These are phyloP conservation scores for Ligustrum vulgare DNA, from an alignment of 257 asterid species.

Conservation along the genomic window DNA sequence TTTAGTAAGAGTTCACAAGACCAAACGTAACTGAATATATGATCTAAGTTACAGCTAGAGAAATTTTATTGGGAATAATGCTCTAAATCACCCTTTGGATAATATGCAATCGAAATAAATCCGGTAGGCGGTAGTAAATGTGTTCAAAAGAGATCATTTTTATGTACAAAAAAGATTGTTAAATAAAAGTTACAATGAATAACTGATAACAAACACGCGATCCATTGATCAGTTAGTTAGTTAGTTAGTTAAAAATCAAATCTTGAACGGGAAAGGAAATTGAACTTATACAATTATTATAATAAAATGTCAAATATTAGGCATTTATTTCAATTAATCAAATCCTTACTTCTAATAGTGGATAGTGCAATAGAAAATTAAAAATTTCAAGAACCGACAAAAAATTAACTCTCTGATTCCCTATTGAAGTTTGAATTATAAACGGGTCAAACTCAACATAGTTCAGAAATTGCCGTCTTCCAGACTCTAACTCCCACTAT, in stretches of 20 bases:
- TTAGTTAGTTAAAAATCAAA: background rate
- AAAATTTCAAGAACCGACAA: background rate
- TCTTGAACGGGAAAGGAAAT: constrained; percentile 15
- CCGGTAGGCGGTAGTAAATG: background rate
- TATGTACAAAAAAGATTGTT: background rate
- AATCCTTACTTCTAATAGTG: constrained; percentile 13
- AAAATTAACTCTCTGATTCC: background rate
- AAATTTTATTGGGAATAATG: background rate
- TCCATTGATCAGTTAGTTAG: background rate
- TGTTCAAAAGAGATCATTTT: background rate
- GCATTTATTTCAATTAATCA: constrained; percentile 14
- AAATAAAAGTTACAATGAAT: background rate
- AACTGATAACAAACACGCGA: background rate
- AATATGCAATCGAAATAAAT: background rate
- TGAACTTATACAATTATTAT: background rate
- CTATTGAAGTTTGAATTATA: background rate
- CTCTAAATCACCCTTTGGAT: constrained; percentile 8
- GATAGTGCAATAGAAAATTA: constrained; percentile 4
- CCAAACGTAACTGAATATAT: background rate
- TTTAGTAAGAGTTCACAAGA: background rate
- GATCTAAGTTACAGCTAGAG: background rate
- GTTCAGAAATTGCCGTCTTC: background rate
- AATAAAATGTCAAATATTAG: background rate
- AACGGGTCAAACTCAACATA: constrained; percentile 14
- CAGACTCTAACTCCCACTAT: background rate